phyloP scores from a whole-genome alignment of 495 filamentous ascomycete species.

The Cetradonia linearis region DNA sequence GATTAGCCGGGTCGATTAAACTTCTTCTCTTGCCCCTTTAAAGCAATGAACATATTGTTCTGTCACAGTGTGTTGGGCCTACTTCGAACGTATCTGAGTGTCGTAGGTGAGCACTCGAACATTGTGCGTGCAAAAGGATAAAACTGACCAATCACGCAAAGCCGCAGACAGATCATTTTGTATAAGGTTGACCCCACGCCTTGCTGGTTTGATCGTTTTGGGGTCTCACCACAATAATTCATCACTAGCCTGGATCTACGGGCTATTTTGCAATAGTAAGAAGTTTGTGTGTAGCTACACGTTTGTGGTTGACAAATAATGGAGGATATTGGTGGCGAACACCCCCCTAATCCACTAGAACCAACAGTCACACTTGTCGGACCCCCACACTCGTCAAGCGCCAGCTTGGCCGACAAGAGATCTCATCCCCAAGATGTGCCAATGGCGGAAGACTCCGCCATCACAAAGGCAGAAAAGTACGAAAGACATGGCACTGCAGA shows the following conservation, averaged over 20 bases:
- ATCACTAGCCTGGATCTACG: not conserved
- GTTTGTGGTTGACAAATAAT: not conserved
- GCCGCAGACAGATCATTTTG: not conserved
- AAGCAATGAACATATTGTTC: no score
- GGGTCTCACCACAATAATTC: not conserved
- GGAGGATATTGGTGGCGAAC: slow-evolving; percentile 4
- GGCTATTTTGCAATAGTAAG: not conserved
- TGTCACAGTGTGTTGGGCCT: not conserved
- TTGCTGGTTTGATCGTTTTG: not conserved
- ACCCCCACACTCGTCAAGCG: not conserved
- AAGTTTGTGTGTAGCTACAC: not conserved
- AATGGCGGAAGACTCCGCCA: slow-evolving; percentile 26
- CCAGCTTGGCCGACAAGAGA: slow-evolving; percentile 11
- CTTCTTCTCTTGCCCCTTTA: not conserved
- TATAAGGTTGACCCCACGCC: not conserved
- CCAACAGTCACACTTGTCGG: slow-evolving; percentile 14
- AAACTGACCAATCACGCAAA: not conserved
- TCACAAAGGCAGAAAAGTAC: slow-evolving; percentile 29
- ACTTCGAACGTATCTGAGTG: not conserved
- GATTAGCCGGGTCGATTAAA: slow-evolving; percentile 1
- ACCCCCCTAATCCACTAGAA: slow-evolving; percentile 20
- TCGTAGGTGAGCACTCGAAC: not conserved
- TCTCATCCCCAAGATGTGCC: slow-evolving; percentile 24
- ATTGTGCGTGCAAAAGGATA: not conserved
- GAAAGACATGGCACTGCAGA: slow-evolving; percentile 26